Base-by-base conservation (phyloP, 2,329 filamentous ascomycete genomes). In the Aspergillus pseudonomiae region DNA sequence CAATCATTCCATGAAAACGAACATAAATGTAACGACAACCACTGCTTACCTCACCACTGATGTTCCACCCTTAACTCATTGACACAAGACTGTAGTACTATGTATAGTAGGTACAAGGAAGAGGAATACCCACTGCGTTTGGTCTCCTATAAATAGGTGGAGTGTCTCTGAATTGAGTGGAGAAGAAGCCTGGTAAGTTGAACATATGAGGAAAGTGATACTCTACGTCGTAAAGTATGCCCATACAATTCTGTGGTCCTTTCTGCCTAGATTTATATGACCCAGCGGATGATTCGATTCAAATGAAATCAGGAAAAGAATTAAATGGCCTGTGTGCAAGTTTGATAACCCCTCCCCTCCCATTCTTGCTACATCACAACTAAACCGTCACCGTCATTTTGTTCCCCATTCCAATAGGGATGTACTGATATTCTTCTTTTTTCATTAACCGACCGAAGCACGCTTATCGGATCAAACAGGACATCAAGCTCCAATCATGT, bases 361-460 rank as follows among this genome's bases (percentile, higher is more conserved):
- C 34, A 55, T 24, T 14, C 16, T 36, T 55, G 34, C 32, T 39
- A 55, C 32, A 54, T 54, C 52, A 55, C n/a, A 55, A n/a, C 39
- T 41, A 41, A 41, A 41, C 39, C 39, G 39, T 41, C 39, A n/a
- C 39, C 39, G 39, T 41, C 39, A 41, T 41, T 41, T 41, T 41
- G 39, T 41, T 16, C 39, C n/a, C 16, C 7, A 5, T 41, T 41
- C 19, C 39, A 39, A 58, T 60, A 24, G 28, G 48, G 36, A 48
- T 43, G 28, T 60, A 45, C 59, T 30, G 43, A 12, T 58, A 10
- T 19, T 41, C 19, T 41, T 41, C 19, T 57, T 68, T 67, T 63
- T 55, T 16, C 50, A 39, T 50, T 66, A 67, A 66, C 67, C 67
- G 67, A 68, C 65, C 57, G 63, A 67, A 59, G 63, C 67, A 68